phyloP scores from a whole-genome alignment of 257 asterid species.

The Eustoma russellianum region DNA sequence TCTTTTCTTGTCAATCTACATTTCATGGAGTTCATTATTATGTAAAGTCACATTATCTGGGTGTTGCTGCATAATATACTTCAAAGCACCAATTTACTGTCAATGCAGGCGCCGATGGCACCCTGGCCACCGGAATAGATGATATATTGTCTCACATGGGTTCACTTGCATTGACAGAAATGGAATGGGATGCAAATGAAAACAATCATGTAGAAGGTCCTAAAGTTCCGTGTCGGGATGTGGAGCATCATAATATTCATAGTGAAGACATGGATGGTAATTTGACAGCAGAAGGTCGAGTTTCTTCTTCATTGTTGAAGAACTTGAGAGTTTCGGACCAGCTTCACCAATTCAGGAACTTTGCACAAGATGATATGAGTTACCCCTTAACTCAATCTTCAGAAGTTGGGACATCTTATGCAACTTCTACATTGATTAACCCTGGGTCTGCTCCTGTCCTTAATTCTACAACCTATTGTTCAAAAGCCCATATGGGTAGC shows the following conservation, averaged over 20 bases:
- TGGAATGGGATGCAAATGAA: constrained; percentile 44
- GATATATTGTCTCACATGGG: constrained; percentile 59
- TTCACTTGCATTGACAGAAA: constrained; percentile 89
- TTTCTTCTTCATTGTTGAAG: constrained; percentile 34
- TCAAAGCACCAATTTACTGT: constrained; percentile 23
- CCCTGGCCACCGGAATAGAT: constrained; percentile 39
- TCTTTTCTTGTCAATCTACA: constrained; percentile 1
- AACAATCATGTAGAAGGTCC: constrained; percentile 46
- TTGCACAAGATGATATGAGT: constrained; percentile 55
- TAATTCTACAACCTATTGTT: constrained; percentile 61
- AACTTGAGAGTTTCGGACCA: constrained; percentile 42
- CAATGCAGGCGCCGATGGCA: constrained; percentile 48
- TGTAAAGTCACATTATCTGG: constrained; percentile 11
- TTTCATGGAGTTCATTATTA: constrained; percentile 18
- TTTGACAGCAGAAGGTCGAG: constrained; percentile 30
- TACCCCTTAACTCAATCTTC: constrained; percentile 77
- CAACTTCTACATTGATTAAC: constrained; percentile 63
- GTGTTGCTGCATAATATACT: neutral
- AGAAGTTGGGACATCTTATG: constrained; percentile 60
- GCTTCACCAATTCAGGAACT: constrained; percentile 44
- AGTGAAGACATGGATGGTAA: constrained; percentile 44
- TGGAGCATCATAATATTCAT: constrained; percentile 36
- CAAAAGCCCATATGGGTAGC: constrained; percentile 35
- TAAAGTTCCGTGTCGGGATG: constrained; percentile 37
- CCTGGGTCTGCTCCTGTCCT: constrained; percentile 66